phyloP scores from a whole-genome alignment of 2,329 filamentous ascomycete genomes.

The Cladosporium oxysporum region DNA sequence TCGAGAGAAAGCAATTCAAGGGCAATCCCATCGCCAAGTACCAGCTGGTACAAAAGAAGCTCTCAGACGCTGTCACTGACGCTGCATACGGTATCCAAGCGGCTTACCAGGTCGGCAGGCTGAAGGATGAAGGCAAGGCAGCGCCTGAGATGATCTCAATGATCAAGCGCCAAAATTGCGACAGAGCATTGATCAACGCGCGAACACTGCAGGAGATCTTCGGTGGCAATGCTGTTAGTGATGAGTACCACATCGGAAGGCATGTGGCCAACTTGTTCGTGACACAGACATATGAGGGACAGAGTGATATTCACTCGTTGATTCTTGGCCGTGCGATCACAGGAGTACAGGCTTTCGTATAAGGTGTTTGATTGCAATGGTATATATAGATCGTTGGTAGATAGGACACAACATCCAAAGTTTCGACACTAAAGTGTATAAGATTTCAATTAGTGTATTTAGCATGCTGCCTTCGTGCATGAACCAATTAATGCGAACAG shows the following conservation, averaged over 20 bases:
- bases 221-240: constrained; percentile 95
- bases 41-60: constrained; percentile 95
- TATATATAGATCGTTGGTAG: background rate
- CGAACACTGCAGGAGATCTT: constrained; percentile 90
- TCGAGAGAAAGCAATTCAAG: constrained; percentile 96
- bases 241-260: constrained; percentile 92
- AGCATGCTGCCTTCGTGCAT: background rate
- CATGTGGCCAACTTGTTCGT: constrained; percentile 97
- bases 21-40: constrained; percentile 93
- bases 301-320: constrained; percentile 85
- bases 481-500: background rate
- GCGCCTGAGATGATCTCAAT: constrained; percentile 95
- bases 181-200: constrained; percentile 78
- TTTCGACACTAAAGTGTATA: background rate
- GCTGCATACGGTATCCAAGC: constrained; percentile 89
- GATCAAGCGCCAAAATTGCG: constrained; percentile 98
- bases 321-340: constrained; percentile 56
- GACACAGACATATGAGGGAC: constrained; percentile 96
- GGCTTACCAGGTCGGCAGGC: constrained; percentile 82
- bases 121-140: constrained; percentile 87
- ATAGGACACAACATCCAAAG: background rate
- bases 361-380: background rate
- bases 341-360: constrained; percentile 72
- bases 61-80: constrained; percentile 89
- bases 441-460: background rate